These are phyloP conservation scores for Trichosporon ovoides DNA, from an alignment of 1,284 basidiomycete species.

Conservation along the genomic window DNA sequence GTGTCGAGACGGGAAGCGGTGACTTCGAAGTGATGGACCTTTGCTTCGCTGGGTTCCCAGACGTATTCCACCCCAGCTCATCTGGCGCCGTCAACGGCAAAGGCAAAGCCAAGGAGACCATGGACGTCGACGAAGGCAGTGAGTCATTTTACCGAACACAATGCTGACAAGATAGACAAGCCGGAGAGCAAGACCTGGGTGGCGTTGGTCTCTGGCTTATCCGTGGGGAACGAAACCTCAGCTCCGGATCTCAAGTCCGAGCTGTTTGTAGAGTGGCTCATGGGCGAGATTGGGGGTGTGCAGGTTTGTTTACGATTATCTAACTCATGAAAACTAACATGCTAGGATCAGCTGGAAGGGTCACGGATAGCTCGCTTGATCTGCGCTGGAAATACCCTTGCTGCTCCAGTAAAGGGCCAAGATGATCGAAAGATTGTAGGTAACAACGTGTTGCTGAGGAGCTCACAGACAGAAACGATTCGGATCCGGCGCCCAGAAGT, in stretches of 20 bases:
- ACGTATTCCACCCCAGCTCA: constrained; percentile 49
- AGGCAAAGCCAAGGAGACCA: constrained; percentile 43
- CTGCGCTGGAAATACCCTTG: constrained; percentile 79
- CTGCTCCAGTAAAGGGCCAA: constrained; percentile 52
- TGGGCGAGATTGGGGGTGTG: constrained; percentile 70
- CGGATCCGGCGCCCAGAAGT: constrained; percentile 32
- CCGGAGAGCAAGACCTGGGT: constrained; percentile 59
- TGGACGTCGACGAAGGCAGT: constrained; percentile 24
- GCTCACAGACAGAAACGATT: constrained; percentile 47
- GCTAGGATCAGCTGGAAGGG: constrained; percentile 59
- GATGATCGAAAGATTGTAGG: constrained; percentile 59
- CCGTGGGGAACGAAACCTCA: constrained; percentile 55
- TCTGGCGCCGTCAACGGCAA: constrained; percentile 37
- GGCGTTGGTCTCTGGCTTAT: constrained; percentile 79
- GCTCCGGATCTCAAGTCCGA: constrained; percentile 67
- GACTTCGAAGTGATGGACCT: constrained; percentile 94
- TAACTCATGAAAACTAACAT: neutral
- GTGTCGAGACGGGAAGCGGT: constrained; percentile 78
- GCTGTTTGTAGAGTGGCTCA: constrained; percentile 78
- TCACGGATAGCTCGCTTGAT: constrained; percentile 73
- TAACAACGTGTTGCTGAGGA: neutral
- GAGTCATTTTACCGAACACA: neutral
- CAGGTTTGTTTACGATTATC: constrained; percentile 48
- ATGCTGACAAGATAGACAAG: constrained; percentile 34
- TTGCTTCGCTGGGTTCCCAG: constrained; percentile 76